Percentiles rank a stretch among this genome's conserved stretches.
Conservation (phyloP, 495 filamentous ascomycete genomes). For the Talaromyces wortmannii region DNA sequence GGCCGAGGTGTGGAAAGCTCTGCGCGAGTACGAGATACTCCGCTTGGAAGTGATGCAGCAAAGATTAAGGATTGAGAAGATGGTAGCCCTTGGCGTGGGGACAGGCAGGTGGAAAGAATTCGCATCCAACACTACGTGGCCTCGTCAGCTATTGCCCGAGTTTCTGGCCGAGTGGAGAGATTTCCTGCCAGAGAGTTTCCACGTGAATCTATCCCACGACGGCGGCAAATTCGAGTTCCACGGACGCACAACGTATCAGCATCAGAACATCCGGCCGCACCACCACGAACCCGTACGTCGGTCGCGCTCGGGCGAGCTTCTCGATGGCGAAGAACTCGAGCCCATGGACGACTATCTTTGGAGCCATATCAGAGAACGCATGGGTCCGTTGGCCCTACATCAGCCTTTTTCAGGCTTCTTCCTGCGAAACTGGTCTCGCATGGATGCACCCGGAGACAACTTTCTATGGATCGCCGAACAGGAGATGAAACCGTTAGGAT, state of each 20-base stretch:
- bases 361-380: neutral
- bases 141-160: conserved; percentile 27
- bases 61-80: conserved; percentile 10
- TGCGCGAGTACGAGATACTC: conserved; percentile 29
- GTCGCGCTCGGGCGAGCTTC: conserved; percentile 5
- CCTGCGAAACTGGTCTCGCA: neutral
- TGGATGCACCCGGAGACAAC: neutral
- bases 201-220: conserved; percentile 22
- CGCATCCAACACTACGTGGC: conserved; percentile 17
- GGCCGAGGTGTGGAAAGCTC: conserved; percentile 23
- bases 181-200: conserved; percentile 32
- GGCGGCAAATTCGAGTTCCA: conserved; percentile 11
- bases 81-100: conserved; percentile 10
- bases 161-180: conserved; percentile 41
- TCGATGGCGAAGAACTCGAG: conserved; percentile 4
- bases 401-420: neutral
- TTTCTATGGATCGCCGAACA: too few relatives aligned
- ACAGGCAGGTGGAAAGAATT: conserved; percentile 11
- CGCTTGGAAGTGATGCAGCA: conserved; percentile 27
- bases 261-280: conserved; percentile 1
- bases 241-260: conserved; percentile 8
- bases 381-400: neutral
- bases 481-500: too few relatives aligned
- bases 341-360: conserved; percentile 18
- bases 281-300: conserved; percentile 12